These are phyloP conservation scores for Psilocybe tampanensis DNA, from an alignment of 768 basidiomycete species.

Conservation along the genomic window DNA sequence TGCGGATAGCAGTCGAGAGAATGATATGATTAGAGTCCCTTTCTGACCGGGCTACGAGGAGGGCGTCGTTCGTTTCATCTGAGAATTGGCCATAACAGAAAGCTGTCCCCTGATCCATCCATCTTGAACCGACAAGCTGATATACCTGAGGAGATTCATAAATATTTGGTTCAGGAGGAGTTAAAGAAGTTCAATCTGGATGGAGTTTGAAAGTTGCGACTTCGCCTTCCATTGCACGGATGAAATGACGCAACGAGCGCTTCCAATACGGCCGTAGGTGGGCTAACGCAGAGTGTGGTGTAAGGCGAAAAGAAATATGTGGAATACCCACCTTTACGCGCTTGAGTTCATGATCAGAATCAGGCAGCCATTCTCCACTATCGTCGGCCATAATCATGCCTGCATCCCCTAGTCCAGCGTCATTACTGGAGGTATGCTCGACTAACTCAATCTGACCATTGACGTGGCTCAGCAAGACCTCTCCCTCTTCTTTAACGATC, in stretches of 20 bases:
- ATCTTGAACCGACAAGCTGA: conserved; percentile 86
- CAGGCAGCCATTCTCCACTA: conserved; percentile 60
- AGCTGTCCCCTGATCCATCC: conserved; percentile 97
- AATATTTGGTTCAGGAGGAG: conserved; percentile 15
- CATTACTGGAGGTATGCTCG: conserved; percentile 43
- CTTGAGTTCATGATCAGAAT: conserved; percentile 75
- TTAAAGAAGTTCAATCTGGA: conserved; percentile 14
- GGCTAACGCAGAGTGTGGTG: neutral
- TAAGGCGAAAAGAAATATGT: neutral
- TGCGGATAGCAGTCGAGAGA: conserved; percentile 78
- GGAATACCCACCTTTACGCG: conserved; percentile 73
- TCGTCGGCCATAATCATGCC: conserved; percentile 51
- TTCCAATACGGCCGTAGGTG: conserved; percentile 3
- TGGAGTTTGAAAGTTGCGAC: neutral
- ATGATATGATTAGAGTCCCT: conserved; percentile 71
- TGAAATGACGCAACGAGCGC: conserved; percentile 4
- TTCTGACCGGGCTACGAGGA: conserved; percentile 85
- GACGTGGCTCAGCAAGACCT: conserved; percentile 34
- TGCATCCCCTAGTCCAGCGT: conserved; percentile 36
- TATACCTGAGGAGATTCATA: conserved; percentile 69
- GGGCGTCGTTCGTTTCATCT: conserved; percentile 74
- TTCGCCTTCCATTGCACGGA: conserved; percentile 5
- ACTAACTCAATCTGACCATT: conserved; percentile 48
- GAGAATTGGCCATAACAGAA: conserved; percentile 91
- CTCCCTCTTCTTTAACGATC: conserved; percentile 37